Evolutionary conservation across 805 yeast species (phyloP), one percentile per base, ranked within the genome.

Genomic region (Starmerella floricola): DNA sequence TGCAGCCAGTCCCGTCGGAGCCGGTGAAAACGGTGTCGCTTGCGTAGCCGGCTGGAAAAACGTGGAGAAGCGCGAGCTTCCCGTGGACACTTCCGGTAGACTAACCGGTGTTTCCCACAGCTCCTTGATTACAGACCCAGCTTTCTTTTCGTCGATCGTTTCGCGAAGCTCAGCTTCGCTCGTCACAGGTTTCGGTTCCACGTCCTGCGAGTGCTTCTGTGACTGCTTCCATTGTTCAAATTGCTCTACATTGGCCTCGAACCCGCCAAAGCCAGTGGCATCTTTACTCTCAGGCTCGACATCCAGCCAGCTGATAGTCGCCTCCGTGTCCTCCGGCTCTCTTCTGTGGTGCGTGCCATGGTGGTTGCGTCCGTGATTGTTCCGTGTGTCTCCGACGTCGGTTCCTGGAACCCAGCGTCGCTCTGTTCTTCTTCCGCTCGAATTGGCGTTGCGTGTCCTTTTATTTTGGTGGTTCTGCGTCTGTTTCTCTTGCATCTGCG

Each of bases 161-260:
- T 15, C 38, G 20, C 20, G 27, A 12, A 15, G 18, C 30, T 16
- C 31, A n/a, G 3, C 34, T n/a, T 8, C 42, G 12, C 11, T 18
- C 20, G 36, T 31, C 2, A 13, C 40, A n/a, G 15, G 15, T 37
- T 30, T 18, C 35, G 6, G 30, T 30, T 12, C 21, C 36, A n/a
- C 13, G 10, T 31, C 21, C n/a, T n/a, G n/a, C n/a, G n/a, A n/a
- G n/a, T n/a, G n/a, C 26, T 23, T 29, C 34, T 51, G 46, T 15
- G 37, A 15, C 37, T 20, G 39, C 44, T 54, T 54, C 58, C 58
- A 54, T 35, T 40, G 35, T 50, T 54, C 58, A 39, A 54, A 54
- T 40, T 53, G 56, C 18, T 47, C 53, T 8, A 51, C 51, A n/a
- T 46, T 29, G 8, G 34, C 40, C 15, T 41, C 39, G 29, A 38